These are phyloP conservation scores for Linanthus parryae DNA, from an alignment of 148 eudicot genomes.

Conservation along the genomic window DNA sequence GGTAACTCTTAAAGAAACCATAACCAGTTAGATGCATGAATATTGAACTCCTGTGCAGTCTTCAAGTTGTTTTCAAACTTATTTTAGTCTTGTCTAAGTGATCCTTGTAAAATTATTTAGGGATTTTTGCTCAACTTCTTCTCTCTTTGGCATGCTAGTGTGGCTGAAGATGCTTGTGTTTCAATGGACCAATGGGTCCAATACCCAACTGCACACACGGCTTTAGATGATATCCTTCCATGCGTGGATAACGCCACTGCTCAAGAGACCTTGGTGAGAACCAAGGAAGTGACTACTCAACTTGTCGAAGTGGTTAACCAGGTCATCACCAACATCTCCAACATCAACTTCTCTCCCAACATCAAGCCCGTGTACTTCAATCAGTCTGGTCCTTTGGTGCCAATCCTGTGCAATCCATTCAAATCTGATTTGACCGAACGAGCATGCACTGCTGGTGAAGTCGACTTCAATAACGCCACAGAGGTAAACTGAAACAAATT, in stretches of 20 bases:
- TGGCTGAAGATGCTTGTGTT: conserved; percentile 67
- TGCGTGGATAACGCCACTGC: conserved; percentile 81
- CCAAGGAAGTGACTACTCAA: conserved; percentile 78
- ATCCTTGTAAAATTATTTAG: neutral
- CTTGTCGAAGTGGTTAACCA: conserved; percentile 59
- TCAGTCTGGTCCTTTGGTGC: conserved; percentile 75
- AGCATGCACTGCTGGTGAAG: conserved; percentile 52
- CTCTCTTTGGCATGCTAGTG: conserved; percentile 26
- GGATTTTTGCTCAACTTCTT: neutral
- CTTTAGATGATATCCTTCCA: conserved; percentile 78
- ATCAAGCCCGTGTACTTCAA: conserved; percentile 65
- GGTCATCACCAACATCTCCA: conserved; percentile 71
- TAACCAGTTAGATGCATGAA: no score
- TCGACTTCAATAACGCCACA: conserved; percentile 68
- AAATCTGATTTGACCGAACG: conserved; percentile 43
- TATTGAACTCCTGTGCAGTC: neutral
- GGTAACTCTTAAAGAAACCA: no score
- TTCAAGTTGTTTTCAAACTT: neutral
- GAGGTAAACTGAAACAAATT: conserved; percentile 41
- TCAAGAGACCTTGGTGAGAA: conserved; percentile 55
- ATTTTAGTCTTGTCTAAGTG: neutral
- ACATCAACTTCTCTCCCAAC: conserved; percentile 62
- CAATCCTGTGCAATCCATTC: conserved; percentile 70
- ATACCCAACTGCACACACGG: conserved; percentile 74
- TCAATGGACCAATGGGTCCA: conserved; percentile 82